Conservation (phyloP, 169 alveolate species). For the Eimeria acervulina region DNA sequence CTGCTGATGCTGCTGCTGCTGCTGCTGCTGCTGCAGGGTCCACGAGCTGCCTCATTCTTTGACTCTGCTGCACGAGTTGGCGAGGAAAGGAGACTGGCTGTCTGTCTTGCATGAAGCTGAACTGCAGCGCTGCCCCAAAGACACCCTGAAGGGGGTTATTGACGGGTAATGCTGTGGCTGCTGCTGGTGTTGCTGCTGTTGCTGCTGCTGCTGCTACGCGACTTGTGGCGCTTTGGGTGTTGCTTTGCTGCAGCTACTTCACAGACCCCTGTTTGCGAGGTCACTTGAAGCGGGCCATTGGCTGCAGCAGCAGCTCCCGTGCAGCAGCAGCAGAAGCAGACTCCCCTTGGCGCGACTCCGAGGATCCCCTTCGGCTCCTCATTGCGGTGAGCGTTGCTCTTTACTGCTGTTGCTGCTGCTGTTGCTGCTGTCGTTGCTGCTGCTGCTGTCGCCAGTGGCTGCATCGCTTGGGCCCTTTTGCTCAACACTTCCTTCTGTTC, state of each 20-base stretch:
- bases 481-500: not conserved
- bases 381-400: not conserved
- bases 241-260: conserved; percentile 85
- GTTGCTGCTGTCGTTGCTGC: not conserved
- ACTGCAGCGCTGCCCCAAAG: conserved; percentile 91
- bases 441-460: not conserved
- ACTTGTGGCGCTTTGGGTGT: not conserved
- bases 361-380: conserved; percentile 76
- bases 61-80: conserved; percentile 92
- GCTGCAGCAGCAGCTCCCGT: conserved; percentile 20
- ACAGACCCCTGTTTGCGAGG: conserved; percentile 87
- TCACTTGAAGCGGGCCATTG: conserved; percentile 69
- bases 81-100: conserved; percentile 93
- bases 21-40: conserved; percentile 83
- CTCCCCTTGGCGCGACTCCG: conserved; percentile 5
- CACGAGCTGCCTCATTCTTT: conserved; percentile 90
- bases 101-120: conserved; percentile 90
- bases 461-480: not conserved
- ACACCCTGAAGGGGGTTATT: conserved; percentile 89
- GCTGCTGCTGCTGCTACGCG: conserved; percentile 22
- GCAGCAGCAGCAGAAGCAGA: not conserved
- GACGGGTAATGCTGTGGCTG: conserved; percentile 82
- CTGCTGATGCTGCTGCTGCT: not conserved
- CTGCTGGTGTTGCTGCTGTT: conserved; percentile 43
- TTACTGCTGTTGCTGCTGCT: conserved; percentile 49